Base-by-base conservation (phyloP, 345 rosid genomes). In the Ricinus communis region DNA sequence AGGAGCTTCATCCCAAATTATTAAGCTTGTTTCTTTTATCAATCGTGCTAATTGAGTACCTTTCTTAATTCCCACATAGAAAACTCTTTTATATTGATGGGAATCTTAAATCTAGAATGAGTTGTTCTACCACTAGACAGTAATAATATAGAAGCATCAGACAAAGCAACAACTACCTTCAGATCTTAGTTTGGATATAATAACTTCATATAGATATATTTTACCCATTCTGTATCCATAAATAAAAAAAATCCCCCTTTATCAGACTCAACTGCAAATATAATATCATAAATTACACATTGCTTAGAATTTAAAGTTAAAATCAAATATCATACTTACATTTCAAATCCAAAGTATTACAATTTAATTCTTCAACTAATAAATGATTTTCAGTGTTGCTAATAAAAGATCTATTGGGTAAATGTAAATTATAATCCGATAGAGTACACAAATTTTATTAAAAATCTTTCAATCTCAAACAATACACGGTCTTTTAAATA, bases 1-100 rank as follows among this genome's bases (percentile, higher is more conserved):
- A 0, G 66, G 71, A 0, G 68, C 54, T 22, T 73, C 71, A 63
- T 73, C 74, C 70, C 69, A 61, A 0, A 67, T 0, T 4, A 77
- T 12, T 46, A 46, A 46, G 11, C 2, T 8, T 10, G 50, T 46
- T 46, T 46, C 2, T 46, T 2, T 14, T 8, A 46, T 4, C 0
- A 46, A 9, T 1, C 16, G 0, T 8, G 66, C 70, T 1, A 61
- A 21, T 8, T 53, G 40, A 13, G 56, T 45, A 5, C 69, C 40
- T 24, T 52, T 12, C 24, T 24, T 68, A n/a, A 72, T 68, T 5
- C n/a, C 45, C 24, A 63, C 66, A 56, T 4, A 47, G 77, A 67
- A 4, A 43, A 0, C 9, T 41, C 31, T n/a, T 5, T 49, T 6
- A 51, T 5, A 38, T 40, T 33, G 8, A 70, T 5, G 3, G 51